phyloP scores from a whole-genome alignment of 2,329 filamentous ascomycete species.

The Thelonectria discophora region DNA sequence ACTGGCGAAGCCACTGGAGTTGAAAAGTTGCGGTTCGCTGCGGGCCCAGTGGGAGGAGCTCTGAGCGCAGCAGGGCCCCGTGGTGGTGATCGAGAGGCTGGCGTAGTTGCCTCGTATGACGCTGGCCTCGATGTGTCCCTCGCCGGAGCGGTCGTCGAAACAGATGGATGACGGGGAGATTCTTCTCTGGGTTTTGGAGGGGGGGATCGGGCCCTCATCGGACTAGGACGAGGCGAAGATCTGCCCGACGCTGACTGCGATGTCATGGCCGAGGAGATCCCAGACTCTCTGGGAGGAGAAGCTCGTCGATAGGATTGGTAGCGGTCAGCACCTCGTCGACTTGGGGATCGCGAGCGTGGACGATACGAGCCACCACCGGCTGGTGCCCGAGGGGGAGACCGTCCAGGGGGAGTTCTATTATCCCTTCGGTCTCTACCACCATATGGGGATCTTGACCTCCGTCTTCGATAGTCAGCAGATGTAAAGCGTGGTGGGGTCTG shows the following conservation, averaged over 20 bases:
- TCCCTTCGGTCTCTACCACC: slow-evolving; percentile 55
- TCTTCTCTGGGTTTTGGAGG: slow-evolving; percentile 53
- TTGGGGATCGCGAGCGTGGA: slow-evolving; percentile 61
- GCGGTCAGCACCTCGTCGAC: slow-evolving; percentile 57
- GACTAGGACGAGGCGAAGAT: slow-evolving; percentile 61
- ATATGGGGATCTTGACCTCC: slow-evolving; percentile 64
- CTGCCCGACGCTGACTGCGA: slow-evolving; percentile 61
- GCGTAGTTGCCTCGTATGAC: slow-evolving; percentile 42
- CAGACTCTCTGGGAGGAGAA: slow-evolving; percentile 60
- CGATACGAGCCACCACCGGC: slow-evolving; percentile 56
- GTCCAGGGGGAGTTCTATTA: slow-evolving; percentile 42
- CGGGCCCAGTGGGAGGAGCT: slow-evolving; percentile 57
- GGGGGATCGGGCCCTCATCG: slow-evolving; percentile 59
- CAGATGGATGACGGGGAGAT: slow-evolving; percentile 45
- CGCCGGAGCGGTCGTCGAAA: slow-evolving; percentile 34
- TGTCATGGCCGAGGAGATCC: slow-evolving; percentile 59
- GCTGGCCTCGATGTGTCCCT: slow-evolving; percentile 43
- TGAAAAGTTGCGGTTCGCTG: slow-evolving; percentile 51
- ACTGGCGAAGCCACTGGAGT: slow-evolving; percentile 49
- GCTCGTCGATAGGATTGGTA: slow-evolving; percentile 57
- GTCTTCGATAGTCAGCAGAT: slow-evolving; percentile 48
- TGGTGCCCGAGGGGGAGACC: slow-evolving; percentile 42
- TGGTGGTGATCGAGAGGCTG: slow-evolving; percentile 57
- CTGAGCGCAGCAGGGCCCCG: slow-evolving; percentile 64
- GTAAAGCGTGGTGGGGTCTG: background rate